Evolutionary conservation across 768 basidiomycete species (phyloP).

Genomic region (Pleurotus tuoliensis): DNA sequence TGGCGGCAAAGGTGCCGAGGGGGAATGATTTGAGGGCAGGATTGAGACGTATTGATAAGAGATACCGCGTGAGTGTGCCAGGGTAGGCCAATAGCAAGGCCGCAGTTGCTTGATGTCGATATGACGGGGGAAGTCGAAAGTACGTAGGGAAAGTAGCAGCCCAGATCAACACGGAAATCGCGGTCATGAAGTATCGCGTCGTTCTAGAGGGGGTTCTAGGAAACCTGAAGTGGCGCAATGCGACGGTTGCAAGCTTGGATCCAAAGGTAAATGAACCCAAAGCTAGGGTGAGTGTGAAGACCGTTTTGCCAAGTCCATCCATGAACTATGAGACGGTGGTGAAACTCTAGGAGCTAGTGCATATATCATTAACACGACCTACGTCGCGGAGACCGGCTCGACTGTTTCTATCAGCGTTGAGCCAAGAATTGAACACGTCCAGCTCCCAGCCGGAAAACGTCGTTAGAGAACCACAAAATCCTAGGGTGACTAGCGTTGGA

Average conservation of each 20-base stretch:
- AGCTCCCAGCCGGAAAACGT: conserved; percentile 97
- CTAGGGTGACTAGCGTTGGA: conserved; percentile 28
- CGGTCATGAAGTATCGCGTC: conserved; percentile 48
- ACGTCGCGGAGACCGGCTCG: conserved; percentile 73
- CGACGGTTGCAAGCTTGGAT: conserved; percentile 46
- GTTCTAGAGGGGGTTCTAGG: conserved; percentile 36
- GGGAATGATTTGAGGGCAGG: conserved; percentile 57
- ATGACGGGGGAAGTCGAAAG: conserved; percentile 63
- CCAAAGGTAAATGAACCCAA: conserved; percentile 80
- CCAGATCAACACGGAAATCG: conserved; percentile 62
- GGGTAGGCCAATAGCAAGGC: conserved; percentile 88
- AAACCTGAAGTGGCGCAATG: conserved; percentile 37
- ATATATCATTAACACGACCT: conserved; percentile 22
- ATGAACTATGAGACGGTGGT: conserved; percentile 54
- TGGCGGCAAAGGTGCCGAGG: conserved; percentile 75
- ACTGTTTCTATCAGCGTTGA: conserved; percentile 53
- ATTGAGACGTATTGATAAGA: conserved; percentile 74
- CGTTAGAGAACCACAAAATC: conserved; percentile 94
- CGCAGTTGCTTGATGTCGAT: conserved; percentile 79
- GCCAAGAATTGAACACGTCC: conserved; percentile 83
- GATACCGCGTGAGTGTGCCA: conserved; percentile 81
- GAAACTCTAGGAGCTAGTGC: conserved; percentile 5
- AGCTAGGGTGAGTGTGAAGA: conserved; percentile 75
- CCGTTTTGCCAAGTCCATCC: conserved; percentile 78
- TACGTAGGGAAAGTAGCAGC: conserved; percentile 75